Evolutionary conservation across 2,329 filamentous ascomycete genomes (phyloP).

Genomic region (Botrytis sinoallii): DNA sequence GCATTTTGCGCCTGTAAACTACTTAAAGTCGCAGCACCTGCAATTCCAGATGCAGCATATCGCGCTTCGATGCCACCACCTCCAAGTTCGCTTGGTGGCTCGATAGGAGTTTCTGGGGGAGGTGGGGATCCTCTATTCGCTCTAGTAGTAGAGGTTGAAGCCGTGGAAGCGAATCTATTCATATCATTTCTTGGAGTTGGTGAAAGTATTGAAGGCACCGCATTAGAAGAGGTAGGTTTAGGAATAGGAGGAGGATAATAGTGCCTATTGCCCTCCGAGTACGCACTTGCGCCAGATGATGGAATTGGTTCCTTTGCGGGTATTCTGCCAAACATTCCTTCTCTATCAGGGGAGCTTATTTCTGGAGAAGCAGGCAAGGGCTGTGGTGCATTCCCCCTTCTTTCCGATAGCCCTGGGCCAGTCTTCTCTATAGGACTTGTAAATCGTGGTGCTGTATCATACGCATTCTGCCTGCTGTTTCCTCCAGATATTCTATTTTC

Average conservation of each 20-base stretch:
- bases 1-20: constrained; percentile 71
- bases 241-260: constrained; percentile 58
- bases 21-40: constrained; percentile 77
- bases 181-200: constrained; percentile 43
- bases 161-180: constrained; percentile 71
- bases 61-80: constrained; percentile 84
- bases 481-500: constrained; percentile 26
- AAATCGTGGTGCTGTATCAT: constrained; percentile 36
- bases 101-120: constrained; percentile 86
- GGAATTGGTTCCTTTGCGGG: constrained; percentile 38
- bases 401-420: constrained; percentile 69
- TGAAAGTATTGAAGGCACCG: constrained; percentile 29
- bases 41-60: constrained; percentile 88
- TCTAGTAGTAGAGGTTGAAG: constrained; percentile 88
- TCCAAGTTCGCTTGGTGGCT: constrained; percentile 66
- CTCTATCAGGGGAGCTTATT: constrained; percentile 70
- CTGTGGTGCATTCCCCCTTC: constrained; percentile 77
- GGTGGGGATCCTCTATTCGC: constrained; percentile 91
- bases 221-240: constrained; percentile 27
- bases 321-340: constrained; percentile 69
- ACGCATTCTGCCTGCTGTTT: constrained; percentile 33
- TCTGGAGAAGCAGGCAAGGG: constrained; percentile 80
- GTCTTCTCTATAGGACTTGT: constrained; percentile 51
- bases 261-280: constrained; percentile 30
- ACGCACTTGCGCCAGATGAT: constrained; percentile 23